Evolutionary conservation across 129 eudicot genomes (phyloP).

Genomic region (Heracleum sosnowskyi): DNA sequence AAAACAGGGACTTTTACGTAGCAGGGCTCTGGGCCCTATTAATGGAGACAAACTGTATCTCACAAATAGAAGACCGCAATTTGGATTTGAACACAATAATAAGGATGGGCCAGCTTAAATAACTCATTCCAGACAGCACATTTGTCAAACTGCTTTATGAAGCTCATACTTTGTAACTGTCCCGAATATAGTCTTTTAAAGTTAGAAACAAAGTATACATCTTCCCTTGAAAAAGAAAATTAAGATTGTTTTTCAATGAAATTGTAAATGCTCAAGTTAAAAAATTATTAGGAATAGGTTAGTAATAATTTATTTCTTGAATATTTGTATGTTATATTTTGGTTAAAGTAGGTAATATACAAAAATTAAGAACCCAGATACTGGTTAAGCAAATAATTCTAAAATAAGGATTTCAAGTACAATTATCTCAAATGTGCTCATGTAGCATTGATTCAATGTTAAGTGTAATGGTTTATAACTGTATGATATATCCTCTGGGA

Average conservation of each 20-base stretch:
- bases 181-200: background rate
- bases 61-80: background rate
- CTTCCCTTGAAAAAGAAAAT: background rate
- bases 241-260: background rate
- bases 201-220: background rate
- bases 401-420: background rate
- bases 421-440: background rate
- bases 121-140: background rate
- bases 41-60: background rate
- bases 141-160: background rate
- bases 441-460: background rate
- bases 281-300: background rate
- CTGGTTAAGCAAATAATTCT: background rate
- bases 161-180: background rate
- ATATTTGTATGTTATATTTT: background rate
- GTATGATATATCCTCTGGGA: background rate
- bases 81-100: background rate
- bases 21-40: background rate
- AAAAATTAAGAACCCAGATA: background rate
- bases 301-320: background rate
- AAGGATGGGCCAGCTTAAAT: background rate
- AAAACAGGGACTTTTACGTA: background rate
- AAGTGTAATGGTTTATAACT: background rate
- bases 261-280: background rate
- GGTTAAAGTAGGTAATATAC: background rate